Evolutionary conservation across 176 grass and related monocot genomes (phyloP).

Genomic region (Dendrocalamus sinicus): DNA sequence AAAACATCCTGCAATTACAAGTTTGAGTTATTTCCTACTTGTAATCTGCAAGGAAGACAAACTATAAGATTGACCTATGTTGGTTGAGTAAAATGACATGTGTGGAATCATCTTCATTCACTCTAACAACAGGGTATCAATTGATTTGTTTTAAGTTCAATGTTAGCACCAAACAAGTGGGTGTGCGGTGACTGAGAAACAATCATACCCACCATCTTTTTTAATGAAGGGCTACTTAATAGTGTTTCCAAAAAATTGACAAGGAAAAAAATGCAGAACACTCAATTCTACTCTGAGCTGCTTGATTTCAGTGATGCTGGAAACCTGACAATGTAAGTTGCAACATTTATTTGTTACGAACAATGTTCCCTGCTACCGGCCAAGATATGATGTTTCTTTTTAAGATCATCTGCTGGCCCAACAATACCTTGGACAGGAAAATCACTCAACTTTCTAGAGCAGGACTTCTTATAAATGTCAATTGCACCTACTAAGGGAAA

Average conservation of each 20-base stretch:
- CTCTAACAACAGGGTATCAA: conserved; percentile 13
- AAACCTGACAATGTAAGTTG: not conserved
- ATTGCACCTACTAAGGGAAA: not conserved
- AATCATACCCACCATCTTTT: not conserved
- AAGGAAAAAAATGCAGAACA: not conserved
- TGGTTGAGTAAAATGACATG: conserved; percentile 16
- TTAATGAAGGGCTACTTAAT: conserved; percentile 14
- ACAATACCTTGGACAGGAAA: conserved; percentile 11
- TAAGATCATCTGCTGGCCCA: conserved; percentile 22
- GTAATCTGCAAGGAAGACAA: conserved; percentile 4
- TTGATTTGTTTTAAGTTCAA: not conserved
- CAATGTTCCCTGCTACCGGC: not conserved
- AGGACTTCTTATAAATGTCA: not conserved
- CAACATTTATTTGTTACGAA: not conserved
- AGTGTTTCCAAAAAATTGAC: conserved; percentile 1
- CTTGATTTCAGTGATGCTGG: conserved; percentile 15
- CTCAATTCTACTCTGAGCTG: not conserved
- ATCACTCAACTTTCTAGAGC: not conserved
- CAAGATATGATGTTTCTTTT: conserved; percentile 13
- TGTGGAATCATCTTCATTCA: conserved; percentile 17
- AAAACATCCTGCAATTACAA: conserved; percentile 75
- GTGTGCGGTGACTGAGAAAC: conserved; percentile 32
- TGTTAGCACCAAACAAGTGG: conserved; percentile 31
- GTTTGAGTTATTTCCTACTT: conserved; percentile 17
- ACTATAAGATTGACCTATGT: conserved; percentile 5